Evolutionary conservation across 768 basidiomycete species (phyloP), one percentile per base, ranked within the genome.

Genomic region (Crepidotus variabilis): DNA sequence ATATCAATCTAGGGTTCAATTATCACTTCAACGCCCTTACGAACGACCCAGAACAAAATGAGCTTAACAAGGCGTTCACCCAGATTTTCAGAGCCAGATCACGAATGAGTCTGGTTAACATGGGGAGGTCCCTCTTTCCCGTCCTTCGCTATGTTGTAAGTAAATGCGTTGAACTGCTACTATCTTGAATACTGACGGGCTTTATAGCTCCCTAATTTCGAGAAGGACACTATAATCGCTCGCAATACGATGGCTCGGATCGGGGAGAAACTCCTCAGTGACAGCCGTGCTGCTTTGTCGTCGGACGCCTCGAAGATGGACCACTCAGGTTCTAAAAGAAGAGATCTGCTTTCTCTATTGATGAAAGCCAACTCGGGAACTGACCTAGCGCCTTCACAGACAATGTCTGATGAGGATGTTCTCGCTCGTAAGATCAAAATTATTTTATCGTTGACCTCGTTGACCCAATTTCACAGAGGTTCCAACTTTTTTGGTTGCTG

Each of bases 321-420:
- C 18, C 69, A 71, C 33, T 63, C 64, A 2, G 58, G 63, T 4
- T 60, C 67, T 56, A 62, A 61, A 66, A 74, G 70, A 68, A 77
- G 82, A 16, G 87, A 88, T 69, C 64, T 90, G 2, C 71, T 89
- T 2, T 83, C 82, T 0, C 62, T 87, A 23, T 72, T 89, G 2
- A 71, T 88, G 45, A 76, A 76, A 56, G 86, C 87, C 2, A 90
- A 89, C 64, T 78, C 85, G 71, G 78, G 83, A 0, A 79, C 77
- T 0, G 84, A 89, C 63, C 60, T 85, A 3, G 78, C 80, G 0
- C 78, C 79, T 6, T 71, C 61, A 47, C 84, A 86, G 63, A 71
- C 72, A 35, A 70, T 90, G 70, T 77, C 77, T 0, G 87, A 90
- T 54, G 76, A 76, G 24, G 87, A 89, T 57, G 83, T 90, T 14